Percentiles rank a stretch among this genome's conserved stretches.
phyloP scores from a whole-genome alignment of 2,329 filamentous ascomycete genomes.

The Raffaelea arxii region DNA sequence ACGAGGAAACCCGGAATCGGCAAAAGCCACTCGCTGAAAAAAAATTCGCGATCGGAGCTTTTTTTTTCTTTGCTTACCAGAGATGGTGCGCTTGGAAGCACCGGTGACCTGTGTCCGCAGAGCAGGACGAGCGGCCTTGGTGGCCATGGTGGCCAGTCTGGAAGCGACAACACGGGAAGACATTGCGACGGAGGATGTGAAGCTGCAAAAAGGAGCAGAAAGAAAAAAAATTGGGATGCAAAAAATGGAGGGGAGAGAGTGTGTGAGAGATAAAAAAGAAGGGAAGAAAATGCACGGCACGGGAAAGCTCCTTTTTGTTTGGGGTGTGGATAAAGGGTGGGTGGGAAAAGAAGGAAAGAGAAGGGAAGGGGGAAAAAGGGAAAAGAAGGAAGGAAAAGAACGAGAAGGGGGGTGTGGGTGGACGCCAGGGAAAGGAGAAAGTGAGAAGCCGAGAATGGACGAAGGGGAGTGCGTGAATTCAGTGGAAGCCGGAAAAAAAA shows the following conservation, averaged over 20 bases:
- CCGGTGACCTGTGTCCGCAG: slow-evolving; percentile 53
- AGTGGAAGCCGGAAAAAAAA: slow-evolving; percentile 12
- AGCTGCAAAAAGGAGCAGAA: slow-evolving; percentile 30
- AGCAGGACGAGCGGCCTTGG: slow-evolving; percentile 70
- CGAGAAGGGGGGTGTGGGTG: slow-evolving; percentile 1
- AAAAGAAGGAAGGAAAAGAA: slow-evolving; percentile 7
- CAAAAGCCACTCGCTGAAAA: too few relatives aligned
- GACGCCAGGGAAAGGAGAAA: slow-evolving; percentile 11
- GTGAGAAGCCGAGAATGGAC: slow-evolving; percentile 15
- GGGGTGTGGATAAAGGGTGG: slow-evolving; percentile 8
- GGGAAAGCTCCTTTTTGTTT: slow-evolving; percentile 8
- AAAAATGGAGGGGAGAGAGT: slow-evolving; percentile 11
- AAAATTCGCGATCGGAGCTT: too few relatives aligned
- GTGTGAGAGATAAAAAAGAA: slow-evolving; percentile 7
- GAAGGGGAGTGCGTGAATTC: slow-evolving; percentile 15
- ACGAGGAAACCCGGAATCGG: background rate
- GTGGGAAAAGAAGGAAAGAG: background rate
- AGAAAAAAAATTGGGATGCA: slow-evolving; percentile 15
- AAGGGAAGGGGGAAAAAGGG: background rate
- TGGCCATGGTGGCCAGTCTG: slow-evolving; percentile 67
- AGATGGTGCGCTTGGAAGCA: slow-evolving; percentile 67
- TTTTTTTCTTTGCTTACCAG: slow-evolving; percentile 44
- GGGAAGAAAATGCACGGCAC: slow-evolving; percentile 6
- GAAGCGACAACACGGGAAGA: slow-evolving; percentile 69
- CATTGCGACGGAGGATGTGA: slow-evolving; percentile 59